Evolutionary conservation across 2,329 filamentous ascomycete genomes (phyloP), one percentile per base, ranked within the genome.

Genomic region (Cladophialophora chaetospira): DNA sequence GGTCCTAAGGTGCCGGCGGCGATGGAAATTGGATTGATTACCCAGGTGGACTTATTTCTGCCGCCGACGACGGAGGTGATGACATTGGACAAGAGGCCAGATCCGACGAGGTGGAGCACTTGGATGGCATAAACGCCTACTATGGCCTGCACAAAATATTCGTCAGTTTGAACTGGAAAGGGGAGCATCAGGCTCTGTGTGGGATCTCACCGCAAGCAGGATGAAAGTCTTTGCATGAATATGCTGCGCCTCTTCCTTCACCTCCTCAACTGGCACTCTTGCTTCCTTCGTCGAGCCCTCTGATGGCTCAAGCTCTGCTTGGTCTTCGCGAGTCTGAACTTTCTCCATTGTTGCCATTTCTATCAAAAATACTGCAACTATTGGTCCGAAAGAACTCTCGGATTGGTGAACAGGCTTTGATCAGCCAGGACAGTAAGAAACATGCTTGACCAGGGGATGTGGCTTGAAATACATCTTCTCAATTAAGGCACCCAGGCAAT

Each of bases 1-100:
- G 61, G 58, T 31, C 51, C 49, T 13, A 63, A 42, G 6, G 53
- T 33, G 29, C 29, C 29, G 6, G 29, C 29, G 6, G 29, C 6
- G 29, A 33, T 33, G 8, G 29, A 33, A 33, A 33, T 33, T 13
- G 29, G 29, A 33, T 6, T 8, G 8, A 33, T 13, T 33, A 33
- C 29, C 29, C 29, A 33, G 8, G 29, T 33, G 6, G 29, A 6
- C 13, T 33, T 33, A 33, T 33, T 33, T 33, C 8, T 6, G 6
- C 13, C 29, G 29, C 29, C 29, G 29, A 33, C 29, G 6, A 33
- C 29, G 6, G 29, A 6, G 29, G 29, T 33, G 29, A 33, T 33
- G 29, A 13, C 13, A 13, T 33, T 33, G 6, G 29, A 33, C 29
- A 33, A 13, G 8, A 33, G 29, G 13, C 29, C 29, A 8, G 29